Evolutionary conservation across 495 filamentous ascomycete genomes (phyloP).

Genomic region (Talaromyces borbonicus): DNA sequence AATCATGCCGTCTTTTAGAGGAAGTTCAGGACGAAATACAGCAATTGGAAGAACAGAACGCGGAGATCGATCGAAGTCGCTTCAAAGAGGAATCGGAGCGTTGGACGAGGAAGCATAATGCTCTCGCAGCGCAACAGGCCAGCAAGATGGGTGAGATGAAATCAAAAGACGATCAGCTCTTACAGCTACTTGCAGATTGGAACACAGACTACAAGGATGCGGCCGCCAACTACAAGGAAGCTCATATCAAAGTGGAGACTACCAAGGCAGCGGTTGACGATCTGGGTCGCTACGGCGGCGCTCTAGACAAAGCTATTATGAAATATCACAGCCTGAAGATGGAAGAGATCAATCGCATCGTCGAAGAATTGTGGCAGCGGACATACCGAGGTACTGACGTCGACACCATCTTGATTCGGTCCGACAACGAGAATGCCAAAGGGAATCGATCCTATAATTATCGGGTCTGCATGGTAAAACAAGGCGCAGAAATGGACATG

Average conservation of each 20-base stretch:
- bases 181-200: conserved; percentile 62
- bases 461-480: conserved; percentile 96
- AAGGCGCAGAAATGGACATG: conserved; percentile 98
- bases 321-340: conserved; percentile 91
- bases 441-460: conserved; percentile 91
- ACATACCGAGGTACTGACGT: conserved; percentile 98
- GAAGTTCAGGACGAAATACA: conserved; percentile 58
- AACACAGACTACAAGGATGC: conserved; percentile 80
- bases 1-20: conserved; percentile 56
- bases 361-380: conserved; percentile 89
- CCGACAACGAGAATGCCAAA: conserved; percentile 66
- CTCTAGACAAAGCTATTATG: conserved; percentile 94
- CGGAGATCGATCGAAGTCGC: conserved; percentile 66
- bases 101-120: conserved; percentile 52
- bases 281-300: conserved; percentile 64
- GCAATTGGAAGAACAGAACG: conserved; percentile 70
- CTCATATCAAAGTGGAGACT: conserved; percentile 82
- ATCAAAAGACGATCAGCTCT: conserved; percentile 71
- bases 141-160: conserved; percentile 63
- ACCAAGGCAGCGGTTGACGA: conserved; percentile 91
- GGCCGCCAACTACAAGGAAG: conserved; percentile 71
- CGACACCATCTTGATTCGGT: conserved; percentile 89
- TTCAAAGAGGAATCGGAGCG: conserved; percentile 57
- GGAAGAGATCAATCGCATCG: conserved; percentile 94
- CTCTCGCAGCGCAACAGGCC: conserved; percentile 48